Conservation (phyloP, 495 filamentous ascomycete species). For the Lineolata rhizophorae region DNA sequence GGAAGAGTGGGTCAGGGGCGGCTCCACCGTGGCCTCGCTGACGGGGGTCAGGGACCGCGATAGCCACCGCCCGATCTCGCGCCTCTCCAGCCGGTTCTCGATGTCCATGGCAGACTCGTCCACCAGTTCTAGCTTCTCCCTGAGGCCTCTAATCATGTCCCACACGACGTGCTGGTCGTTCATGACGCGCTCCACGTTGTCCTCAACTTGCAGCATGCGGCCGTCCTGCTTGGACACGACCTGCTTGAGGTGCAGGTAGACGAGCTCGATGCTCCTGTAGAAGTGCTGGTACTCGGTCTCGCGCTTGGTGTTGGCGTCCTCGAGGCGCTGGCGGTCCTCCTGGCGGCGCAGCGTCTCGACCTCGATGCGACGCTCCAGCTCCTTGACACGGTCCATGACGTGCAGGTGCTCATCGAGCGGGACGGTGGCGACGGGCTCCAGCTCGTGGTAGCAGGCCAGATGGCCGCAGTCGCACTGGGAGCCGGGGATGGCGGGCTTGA, state of each 20-base stretch:
- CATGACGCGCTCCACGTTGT: conserved; percentile 13
- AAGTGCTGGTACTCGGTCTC: too few species aligned
- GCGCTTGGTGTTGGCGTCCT: conserved; percentile 2
- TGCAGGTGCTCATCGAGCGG: conserved; percentile 9
- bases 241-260: conserved; percentile 1
- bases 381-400: conserved; percentile 10
- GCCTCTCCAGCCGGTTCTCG: conserved; percentile 11
- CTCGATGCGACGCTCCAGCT: too few species aligned
- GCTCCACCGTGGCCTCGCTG: conserved; percentile 5
- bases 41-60: conserved; percentile 9
- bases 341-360: neutral
- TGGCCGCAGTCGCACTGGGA: conserved; percentile 18
- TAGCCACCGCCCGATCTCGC: conserved; percentile 4
- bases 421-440: conserved; percentile 7
- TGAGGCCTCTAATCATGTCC: conserved; percentile 10
- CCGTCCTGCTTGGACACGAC: conserved; percentile 6
- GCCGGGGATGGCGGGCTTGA: conserved; percentile 9
- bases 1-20: neutral
- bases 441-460: conserved; percentile 17
- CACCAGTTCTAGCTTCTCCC: conserved; percentile 9
- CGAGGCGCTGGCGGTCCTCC: conserved; percentile 2
- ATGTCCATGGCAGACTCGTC: conserved; percentile 13
- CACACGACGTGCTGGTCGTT: conserved; percentile 12
- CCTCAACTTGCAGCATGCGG: conserved; percentile 13
- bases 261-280: too few species aligned